phyloP scores from a whole-genome alignment of 345 rosid genomes.

The Trapa incisa region DNA sequence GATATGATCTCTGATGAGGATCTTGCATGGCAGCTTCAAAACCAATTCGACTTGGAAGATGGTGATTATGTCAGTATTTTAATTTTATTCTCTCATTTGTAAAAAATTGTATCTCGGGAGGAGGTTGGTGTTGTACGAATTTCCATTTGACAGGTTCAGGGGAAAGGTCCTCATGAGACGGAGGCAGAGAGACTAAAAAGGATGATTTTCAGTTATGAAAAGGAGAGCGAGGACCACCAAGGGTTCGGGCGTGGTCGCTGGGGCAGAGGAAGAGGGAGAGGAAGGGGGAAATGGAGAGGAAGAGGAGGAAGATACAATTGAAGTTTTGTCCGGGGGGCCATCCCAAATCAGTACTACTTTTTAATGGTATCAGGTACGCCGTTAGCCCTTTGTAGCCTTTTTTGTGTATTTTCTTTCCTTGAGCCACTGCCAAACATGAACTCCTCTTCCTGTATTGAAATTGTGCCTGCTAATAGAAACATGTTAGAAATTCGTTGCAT shows the following conservation, averaged over 20 bases:
- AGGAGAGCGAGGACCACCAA: conserved; percentile 20
- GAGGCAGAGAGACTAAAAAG: conserved; percentile 53
- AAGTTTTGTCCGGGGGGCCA: neutral
- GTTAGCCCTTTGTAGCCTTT: too few species aligned
- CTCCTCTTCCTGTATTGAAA: too few species aligned
- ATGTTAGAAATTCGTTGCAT: too few species aligned
- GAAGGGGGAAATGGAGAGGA: conserved; percentile 25
- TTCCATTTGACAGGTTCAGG: conserved; percentile 32
- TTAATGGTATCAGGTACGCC: too few species aligned
- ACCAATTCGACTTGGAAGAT: conserved; percentile 71
- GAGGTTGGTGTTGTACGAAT: neutral
- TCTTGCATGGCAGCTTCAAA: conserved; percentile 76
- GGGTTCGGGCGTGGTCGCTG: conserved; percentile 40
- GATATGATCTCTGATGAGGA: conserved; percentile 54
- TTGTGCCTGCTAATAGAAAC: too few species aligned
- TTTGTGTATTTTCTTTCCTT: too few species aligned
- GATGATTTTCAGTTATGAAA: conserved; percentile 66
- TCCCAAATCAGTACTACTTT: neutral
- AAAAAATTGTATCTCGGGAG: neutral
- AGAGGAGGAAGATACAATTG: neutral
- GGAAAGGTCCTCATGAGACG: conserved; percentile 17
- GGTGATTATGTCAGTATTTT: conserved; percentile 32
- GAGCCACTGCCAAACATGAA: too few species aligned
- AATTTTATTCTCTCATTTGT: conserved; percentile 4
- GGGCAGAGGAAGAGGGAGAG: conserved; percentile 25